Conservation (phyloP, 164 flowering plant species). For the Malania oleifera region DNA sequence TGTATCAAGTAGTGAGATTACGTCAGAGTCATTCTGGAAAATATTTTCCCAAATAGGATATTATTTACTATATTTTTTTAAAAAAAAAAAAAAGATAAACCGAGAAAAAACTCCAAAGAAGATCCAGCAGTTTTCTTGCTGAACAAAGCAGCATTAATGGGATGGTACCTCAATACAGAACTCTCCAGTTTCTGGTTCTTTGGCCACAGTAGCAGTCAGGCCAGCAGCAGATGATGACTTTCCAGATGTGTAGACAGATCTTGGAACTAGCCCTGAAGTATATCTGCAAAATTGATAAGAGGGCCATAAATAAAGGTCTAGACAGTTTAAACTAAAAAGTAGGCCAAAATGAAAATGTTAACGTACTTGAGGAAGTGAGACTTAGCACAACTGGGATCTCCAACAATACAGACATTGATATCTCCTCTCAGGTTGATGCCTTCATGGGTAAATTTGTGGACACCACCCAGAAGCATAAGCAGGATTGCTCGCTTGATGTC, state of each 20-base stretch:
- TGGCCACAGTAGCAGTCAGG: slow-evolving; percentile 97
- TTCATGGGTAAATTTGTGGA: slow-evolving; percentile 93
- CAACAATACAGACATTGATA: slow-evolving; percentile 96
- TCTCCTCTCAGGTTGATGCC: slow-evolving; percentile 97
- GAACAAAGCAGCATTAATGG: neutral
- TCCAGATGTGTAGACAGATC: slow-evolving; percentile 98
- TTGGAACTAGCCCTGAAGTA: slow-evolving; percentile 70
- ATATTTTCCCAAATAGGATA: no score
- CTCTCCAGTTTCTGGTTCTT: slow-evolving; percentile 99
- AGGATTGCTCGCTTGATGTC: slow-evolving; percentile 94
- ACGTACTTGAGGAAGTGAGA: slow-evolving; percentile 95
- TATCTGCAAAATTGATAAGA: slow-evolving; percentile 44
- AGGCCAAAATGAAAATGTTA: neutral
- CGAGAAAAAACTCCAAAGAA: no score
- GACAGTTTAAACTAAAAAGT: neutral
- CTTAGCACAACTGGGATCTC: slow-evolving; percentile 99
- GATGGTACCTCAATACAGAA: slow-evolving; percentile 88
- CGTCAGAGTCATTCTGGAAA: no score
- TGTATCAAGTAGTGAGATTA: no score
- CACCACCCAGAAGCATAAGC: slow-evolving; percentile 93
- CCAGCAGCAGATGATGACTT: slow-evolving; percentile 99
- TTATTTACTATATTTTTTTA: no score
- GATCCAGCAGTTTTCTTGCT: neutral
- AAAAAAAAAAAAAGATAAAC: no score
- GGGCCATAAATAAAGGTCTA: neutral